Conservation (phyloP, 257 asterid species). For the Ballota nigra region DNA sequence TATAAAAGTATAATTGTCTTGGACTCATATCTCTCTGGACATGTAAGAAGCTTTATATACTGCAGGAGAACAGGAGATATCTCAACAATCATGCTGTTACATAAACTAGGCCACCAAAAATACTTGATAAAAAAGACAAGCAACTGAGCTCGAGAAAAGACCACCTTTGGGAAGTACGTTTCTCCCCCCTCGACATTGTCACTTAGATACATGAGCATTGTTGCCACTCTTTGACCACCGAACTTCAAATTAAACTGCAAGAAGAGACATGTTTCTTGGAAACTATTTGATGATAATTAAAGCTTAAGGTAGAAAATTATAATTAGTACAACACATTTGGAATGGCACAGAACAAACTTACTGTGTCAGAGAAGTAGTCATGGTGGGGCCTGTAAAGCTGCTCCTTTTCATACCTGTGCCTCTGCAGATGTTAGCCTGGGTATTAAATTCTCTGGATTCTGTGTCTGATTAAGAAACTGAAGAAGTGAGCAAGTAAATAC, state of each 20-base stretch:
- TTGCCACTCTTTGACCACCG: constrained; percentile 77
- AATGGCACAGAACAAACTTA: constrained; percentile 28
- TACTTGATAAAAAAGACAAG: neutral
- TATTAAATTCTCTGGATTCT: constrained; percentile 33
- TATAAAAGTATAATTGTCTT: neutral
- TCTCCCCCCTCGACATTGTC: constrained; percentile 80
- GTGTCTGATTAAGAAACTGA: constrained; percentile 24
- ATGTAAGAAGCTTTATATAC: constrained; percentile 11
- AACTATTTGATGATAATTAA: constrained; percentile 14
- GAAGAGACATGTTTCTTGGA: constrained; percentile 2
- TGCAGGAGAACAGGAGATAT: constrained; percentile 2
- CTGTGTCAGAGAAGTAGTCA: constrained; percentile 81
- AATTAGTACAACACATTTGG: constrained; percentile 5
- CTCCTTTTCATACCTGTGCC: constrained; percentile 84
- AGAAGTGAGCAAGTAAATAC: constrained; percentile 20
- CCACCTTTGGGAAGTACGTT: constrained; percentile 65
- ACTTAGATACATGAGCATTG: constrained; percentile 68
- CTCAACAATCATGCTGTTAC: neutral
- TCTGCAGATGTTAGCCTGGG: constrained; percentile 75
- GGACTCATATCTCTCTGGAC: neutral
- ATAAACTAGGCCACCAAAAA: neutral
- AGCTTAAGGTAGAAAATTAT: constrained; percentile 10
- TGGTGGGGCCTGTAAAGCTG: constrained; percentile 80
- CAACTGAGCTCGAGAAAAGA: constrained; percentile 11
- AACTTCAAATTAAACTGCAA: constrained; percentile 60